Evolutionary conservation across 495 filamentous ascomycete genomes (phyloP).

Genomic region (Tetracladium setigerum): DNA sequence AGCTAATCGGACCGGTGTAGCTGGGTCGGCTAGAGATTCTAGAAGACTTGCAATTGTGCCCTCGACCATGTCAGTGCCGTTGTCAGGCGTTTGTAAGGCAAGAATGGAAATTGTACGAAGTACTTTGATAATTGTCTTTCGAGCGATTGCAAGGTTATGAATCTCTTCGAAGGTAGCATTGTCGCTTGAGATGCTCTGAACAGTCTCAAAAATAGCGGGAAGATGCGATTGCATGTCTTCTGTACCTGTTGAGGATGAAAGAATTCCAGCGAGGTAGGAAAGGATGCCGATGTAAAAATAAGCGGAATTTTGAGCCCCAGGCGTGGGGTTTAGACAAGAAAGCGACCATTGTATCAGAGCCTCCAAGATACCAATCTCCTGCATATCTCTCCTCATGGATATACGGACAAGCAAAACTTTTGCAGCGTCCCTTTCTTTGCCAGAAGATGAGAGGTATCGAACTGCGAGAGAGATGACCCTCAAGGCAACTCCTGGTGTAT

Average conservation of each 20-base stretch:
- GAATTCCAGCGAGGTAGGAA: constrained; percentile 67
- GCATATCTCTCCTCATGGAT: constrained; percentile 82
- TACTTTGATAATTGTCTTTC: constrained; percentile 77
- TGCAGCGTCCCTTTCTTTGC: constrained; percentile 84
- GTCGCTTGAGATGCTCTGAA: constrained; percentile 36
- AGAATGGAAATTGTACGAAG: constrained; percentile 62
- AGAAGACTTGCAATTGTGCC: constrained; percentile 67
- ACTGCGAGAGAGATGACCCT: constrained; percentile 65
- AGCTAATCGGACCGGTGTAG: constrained; percentile 81
- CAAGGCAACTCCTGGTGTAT: constrained; percentile 60
- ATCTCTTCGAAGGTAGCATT: constrained; percentile 39
- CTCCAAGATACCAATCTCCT: constrained; percentile 59
- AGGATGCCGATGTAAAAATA: constrained; percentile 64
- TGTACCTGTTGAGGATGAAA: constrained; percentile 41
- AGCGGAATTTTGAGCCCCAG: constrained; percentile 28
- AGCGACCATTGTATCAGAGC: constrained; percentile 63
- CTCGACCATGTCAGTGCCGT: constrained; percentile 53
- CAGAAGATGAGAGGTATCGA: constrained; percentile 60
- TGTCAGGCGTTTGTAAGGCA: constrained; percentile 34
- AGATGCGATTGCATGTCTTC: constrained; percentile 44
- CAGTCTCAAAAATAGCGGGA: constrained; percentile 34
- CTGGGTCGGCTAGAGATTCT: constrained; percentile 63
- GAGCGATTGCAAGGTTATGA: constrained; percentile 61
- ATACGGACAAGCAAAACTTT: constrained; percentile 73
- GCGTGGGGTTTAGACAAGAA: constrained; percentile 35